Base-by-base conservation (phyloP, 305 asterid species). In the Fraxinus floribunda region DNA sequence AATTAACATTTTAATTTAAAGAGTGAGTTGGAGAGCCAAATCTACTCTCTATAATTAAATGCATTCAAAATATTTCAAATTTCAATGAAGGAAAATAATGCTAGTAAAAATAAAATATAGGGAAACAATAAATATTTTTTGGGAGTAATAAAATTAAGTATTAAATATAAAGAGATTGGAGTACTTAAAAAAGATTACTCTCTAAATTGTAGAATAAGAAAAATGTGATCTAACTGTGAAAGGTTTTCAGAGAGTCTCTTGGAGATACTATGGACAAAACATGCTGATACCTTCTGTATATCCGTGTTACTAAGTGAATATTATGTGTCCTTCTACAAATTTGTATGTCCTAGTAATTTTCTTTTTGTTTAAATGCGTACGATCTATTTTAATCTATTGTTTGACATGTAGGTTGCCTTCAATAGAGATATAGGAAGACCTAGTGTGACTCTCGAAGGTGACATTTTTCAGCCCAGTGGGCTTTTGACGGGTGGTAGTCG, bases 401-500 rank as follows among this genome's bases (percentile, higher is more conserved):
- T 74, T 83, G 71, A 49, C 38, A 70, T 70, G 36, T 85, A 95
- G 99, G 95, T 95, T 82, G 94, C 98, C 77, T 95, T 94, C 87
- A 89, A 87, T 79, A 86, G 90, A 86, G 93, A 92, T 81, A 88
- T 85, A 55, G 89, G 90, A 82, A 90, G 89, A 78, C 96, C 97
- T 38, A 94, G 94, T 82, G 99, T 93, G 80, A 91, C 95, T 34
- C 88, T 94, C 20, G 94, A 92, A 89, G 99, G 98, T 76, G 99
- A 95, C 88, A 92, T 95, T 81, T 95, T 93, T 85, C 97, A 94
- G 90, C 98, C 99, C 46, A 94, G 97, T 86, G 99, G 98, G 81
- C 95, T 94, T 87, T 77, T 95, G 86, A 95, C 99, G 80, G 98
- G 99, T 85, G 98, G 99, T 78, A 95, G 99, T 86, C 97, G 98